Conservation (phyloP, 2,329 filamentous ascomycete species). For the Sarocladiaceae sp. region DNA sequence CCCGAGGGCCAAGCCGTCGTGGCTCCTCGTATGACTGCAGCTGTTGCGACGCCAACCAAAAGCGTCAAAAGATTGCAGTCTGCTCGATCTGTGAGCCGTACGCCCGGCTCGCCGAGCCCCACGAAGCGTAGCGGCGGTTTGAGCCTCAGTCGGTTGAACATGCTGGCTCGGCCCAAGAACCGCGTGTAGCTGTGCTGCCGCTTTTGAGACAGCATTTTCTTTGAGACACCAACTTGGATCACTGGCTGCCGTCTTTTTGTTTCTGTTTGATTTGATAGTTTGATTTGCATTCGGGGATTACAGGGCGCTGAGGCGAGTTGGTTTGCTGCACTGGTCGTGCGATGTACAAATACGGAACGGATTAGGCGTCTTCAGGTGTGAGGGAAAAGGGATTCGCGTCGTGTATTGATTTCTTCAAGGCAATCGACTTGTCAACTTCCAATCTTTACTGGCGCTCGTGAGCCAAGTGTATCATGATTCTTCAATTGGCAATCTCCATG, state of each 20-base stretch:
- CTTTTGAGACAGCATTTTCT: neutral
- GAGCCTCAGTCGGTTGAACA: slow-evolving; percentile 53
- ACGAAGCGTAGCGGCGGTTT: slow-evolving; percentile 47
- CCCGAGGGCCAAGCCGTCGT: slow-evolving; percentile 47
- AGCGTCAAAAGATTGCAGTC: slow-evolving; percentile 29
- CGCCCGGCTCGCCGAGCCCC: slow-evolving; percentile 32
- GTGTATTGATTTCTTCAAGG: neutral
- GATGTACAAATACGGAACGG: slow-evolving; percentile 7
- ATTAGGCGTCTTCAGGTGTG: slow-evolving; percentile 1
- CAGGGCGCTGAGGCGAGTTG: neutral
- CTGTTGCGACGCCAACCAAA: slow-evolving; percentile 23
- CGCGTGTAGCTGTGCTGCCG: slow-evolving; percentile 31
- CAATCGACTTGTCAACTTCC: neutral
- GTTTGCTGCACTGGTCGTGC: neutral
- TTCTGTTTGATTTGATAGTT: too few species aligned
- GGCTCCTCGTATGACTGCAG: slow-evolving; percentile 38
- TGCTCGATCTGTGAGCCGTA: slow-evolving; percentile 19
- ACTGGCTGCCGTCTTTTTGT: too few species aligned
- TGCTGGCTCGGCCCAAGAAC: slow-evolving; percentile 55
- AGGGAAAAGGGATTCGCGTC: slow-evolving; percentile 7
- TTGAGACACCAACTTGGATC: too few species aligned
- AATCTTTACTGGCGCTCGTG: neutral
- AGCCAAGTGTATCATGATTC: too few species aligned
- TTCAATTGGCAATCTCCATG: too few species aligned
- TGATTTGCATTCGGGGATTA: slow-evolving; percentile 4